Percentiles rank a stretch among this genome's conserved stretches.
Evolutionary conservation across 129 eudicot species (phyloP).

Genomic region (Arctium minus): DNA sequence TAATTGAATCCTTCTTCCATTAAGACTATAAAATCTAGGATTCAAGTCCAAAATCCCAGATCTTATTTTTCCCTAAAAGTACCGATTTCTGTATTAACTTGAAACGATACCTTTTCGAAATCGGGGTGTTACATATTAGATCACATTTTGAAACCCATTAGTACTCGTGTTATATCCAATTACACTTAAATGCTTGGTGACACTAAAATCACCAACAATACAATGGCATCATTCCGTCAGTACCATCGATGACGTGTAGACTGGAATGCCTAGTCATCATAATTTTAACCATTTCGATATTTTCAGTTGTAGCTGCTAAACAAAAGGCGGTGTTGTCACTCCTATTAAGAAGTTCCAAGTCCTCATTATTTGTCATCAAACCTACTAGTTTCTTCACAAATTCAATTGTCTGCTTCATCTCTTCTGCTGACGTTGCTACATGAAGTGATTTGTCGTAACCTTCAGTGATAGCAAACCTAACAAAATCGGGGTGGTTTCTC

Average conservation of each 20-base stretch:
- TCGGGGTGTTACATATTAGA: too few species aligned
- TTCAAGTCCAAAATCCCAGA: too few species aligned
- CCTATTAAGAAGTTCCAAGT: constrained; percentile 22
- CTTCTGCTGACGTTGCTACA: constrained; percentile 30
- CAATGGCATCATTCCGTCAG: constrained; percentile 17
- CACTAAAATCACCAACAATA: too few species aligned
- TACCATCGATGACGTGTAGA: constrained; percentile 11
- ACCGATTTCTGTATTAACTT: too few species aligned
- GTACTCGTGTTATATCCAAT: too few species aligned
- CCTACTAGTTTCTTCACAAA: constrained; percentile 29
- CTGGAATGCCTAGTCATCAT: constrained; percentile 12
- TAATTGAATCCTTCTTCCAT: too few species aligned
- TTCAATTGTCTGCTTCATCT: neutral
- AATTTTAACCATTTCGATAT: constrained; percentile 1
- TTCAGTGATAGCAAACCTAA: constrained; percentile 9
- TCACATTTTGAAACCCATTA: too few species aligned
- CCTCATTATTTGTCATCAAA: neutral
- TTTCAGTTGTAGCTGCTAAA: constrained; percentile 33
- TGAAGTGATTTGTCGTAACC: constrained; percentile 39
- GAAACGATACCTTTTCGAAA: too few species aligned
- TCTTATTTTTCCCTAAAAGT: too few species aligned
- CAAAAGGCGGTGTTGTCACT: constrained; percentile 28
- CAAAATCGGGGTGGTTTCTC: neutral
- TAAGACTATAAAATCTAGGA: too few species aligned
- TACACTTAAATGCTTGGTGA: too few species aligned